phyloP scores from a whole-genome alignment of 2,329 filamentous ascomycete species.

The Fusarium penzigii region DNA sequence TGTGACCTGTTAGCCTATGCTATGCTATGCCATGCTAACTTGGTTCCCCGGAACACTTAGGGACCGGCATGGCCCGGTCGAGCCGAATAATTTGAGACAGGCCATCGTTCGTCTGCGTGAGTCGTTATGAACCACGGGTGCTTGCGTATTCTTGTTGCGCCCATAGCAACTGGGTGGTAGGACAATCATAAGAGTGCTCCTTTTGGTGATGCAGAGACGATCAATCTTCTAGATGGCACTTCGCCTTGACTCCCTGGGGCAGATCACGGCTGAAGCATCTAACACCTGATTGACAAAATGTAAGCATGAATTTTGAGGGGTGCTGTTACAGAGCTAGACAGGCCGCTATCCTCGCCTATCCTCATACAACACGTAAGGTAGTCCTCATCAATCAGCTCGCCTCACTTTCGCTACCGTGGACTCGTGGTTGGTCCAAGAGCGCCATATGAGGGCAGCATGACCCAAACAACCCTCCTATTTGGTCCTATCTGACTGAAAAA shows the following conservation, averaged over 20 bases:
- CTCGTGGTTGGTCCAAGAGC: not conserved
- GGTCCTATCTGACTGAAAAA: not conserved
- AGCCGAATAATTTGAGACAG: constrained; percentile 9
- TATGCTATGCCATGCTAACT: not conserved
- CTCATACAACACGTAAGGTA: not conserved
- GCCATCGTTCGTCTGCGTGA: constrained; percentile 9
- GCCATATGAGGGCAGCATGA: not conserved
- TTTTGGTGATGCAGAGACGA: constrained; percentile 8
- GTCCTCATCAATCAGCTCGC: not conserved
- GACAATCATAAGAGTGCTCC: constrained; percentile 9
- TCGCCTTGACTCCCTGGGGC: no score
- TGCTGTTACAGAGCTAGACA: not conserved
- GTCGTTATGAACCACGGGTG: constrained; percentile 21
- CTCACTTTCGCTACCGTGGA: not conserved
- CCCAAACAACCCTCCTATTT: not conserved
- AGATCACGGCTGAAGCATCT: not conserved
- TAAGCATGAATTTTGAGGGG: not conserved
- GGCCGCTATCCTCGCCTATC: not conserved
- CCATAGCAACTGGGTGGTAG: constrained; percentile 12
- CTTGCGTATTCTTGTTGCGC: constrained; percentile 21
- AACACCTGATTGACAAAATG: not conserved
- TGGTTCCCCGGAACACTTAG: not conserved
- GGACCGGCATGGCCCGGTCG: constrained; percentile 1
- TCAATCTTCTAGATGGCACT: not conserved
- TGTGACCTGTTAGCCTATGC: not conserved